A percentile compares a stretch with the other conserved stretches of the same genome.
Conservation (phyloP, 1,139 yeast species). For the Pichia sp. region DNA sequence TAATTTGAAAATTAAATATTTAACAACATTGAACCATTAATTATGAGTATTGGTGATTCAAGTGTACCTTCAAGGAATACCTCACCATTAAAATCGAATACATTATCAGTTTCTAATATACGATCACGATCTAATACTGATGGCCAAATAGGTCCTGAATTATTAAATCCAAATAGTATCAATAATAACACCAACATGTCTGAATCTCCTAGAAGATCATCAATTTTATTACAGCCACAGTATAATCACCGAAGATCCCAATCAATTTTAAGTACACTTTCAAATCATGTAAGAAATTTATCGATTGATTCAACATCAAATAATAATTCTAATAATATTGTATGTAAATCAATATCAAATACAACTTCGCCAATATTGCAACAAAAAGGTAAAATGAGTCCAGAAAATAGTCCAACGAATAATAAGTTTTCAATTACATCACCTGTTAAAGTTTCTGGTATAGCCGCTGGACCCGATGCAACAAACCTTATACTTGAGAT, state of each 20-base stretch:
- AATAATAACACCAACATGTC: too few relatives aligned
- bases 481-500: slow-evolving; percentile 6
- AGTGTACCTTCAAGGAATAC: too few relatives aligned
- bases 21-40: too few relatives aligned
- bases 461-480: slow-evolving; percentile 7
- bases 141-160: background rate
- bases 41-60: too few relatives aligned
- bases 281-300: slow-evolving; percentile 9
- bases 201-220: background rate
- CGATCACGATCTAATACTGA: slow-evolving; percentile 10
- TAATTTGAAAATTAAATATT: too few relatives aligned
- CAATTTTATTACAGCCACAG: background rate
- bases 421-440: slow-evolving; percentile 1
- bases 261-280: slow-evolving; percentile 6
- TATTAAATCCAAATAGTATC: too few relatives aligned
- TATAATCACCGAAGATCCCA: slow-evolving; percentile 2
- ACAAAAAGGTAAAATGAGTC: slow-evolving; percentile 8
- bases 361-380: background rate
- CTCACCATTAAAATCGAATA: too few relatives aligned
- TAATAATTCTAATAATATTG: background rate
- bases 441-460: slow-evolving; percentile 13
- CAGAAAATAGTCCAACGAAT: slow-evolving; percentile 3
- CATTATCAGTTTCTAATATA: slow-evolving; percentile 1
- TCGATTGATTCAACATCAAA: slow-evolving; percentile 2
- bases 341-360: background rate